Base-by-base conservation (phyloP, 2,329 filamentous ascomycete genomes). In the Colletotrichum abscissum region DNA sequence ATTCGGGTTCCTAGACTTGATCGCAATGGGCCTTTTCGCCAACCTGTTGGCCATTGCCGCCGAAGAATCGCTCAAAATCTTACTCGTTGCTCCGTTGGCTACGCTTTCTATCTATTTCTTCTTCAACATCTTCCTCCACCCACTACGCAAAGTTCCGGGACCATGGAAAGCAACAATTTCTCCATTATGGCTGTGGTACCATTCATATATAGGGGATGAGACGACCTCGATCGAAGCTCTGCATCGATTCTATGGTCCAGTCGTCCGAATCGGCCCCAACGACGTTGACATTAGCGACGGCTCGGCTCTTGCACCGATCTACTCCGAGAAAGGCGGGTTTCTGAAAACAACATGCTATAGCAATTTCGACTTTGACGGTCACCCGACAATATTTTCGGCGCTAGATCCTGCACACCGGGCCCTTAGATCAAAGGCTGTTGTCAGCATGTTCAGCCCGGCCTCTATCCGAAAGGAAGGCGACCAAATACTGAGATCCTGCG, bases 281-380 rank as follows among this genome's bases (percentile, higher is more conserved):
- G 63, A 65, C 12, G 12, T 65, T 4, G 52, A 65, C 4, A 46
- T 65, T 19, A 57, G 63, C 33, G 63, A 65, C 5, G 63, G 63
- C 19, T 33, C 33, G 19, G 63, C 52, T 9, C 52, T 65, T 16
- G 33, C 49, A 14, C 63, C 52, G 2, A 46, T 65, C 16, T 65
- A 65, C 63, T 65, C 63, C 2, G 63, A 65, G 11, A 65, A 57
- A 19, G 52, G 63, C 2, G 63, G 63, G 1, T 65, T 65, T 4
- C 16, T 55, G 2, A 65, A 65, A 46, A 52, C 63, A 11, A 22
- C 63, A 12, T 56, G 19, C 26, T 65, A 65, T 33, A 42, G 33
- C 9, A 65, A 65, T 33, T 65, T 65, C 30, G 63, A 65, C 52
- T 56, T 65, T 12, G 33, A 57, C 22, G 63, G 63, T 7, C 52